Evolutionary conservation across 148 eudicot species (phyloP).

Genomic region (Limonium bicolor): DNA sequence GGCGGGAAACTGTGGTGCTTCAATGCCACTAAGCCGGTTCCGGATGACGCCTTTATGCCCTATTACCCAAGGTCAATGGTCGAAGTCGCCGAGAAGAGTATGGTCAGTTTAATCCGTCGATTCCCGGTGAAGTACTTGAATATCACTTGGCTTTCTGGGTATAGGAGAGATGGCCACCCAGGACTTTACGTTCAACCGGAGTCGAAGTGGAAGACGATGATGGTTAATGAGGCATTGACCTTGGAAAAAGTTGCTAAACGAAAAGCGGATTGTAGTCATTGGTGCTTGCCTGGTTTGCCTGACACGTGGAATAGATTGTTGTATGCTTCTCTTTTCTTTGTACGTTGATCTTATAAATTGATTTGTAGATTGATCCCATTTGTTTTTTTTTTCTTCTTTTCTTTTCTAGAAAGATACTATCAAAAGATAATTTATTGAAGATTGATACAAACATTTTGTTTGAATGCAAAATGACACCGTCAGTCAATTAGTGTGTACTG

Average conservation of each 20-base stretch:
- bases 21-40: conserved; percentile 25
- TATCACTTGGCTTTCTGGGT: conserved; percentile 27
- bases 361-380: too few species aligned
- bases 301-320: conserved; percentile 75
- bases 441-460: too few species aligned
- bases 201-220: conserved; percentile 10
- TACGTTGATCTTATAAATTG: too few species aligned
- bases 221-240: background rate
- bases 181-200: conserved; percentile 15
- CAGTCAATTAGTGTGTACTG: too few species aligned
- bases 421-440: too few species aligned
- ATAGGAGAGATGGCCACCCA: conserved; percentile 43
- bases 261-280: conserved; percentile 62
- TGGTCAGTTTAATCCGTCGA: conserved; percentile 8
- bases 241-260: background rate
- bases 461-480: too few species aligned
- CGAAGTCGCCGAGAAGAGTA: conserved; percentile 10
- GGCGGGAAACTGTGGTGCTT: conserved; percentile 25
- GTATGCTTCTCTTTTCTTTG: conserved; percentile 10
- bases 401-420: too few species aligned
- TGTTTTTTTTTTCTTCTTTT: too few species aligned
- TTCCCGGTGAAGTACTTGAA: conserved; percentile 28
- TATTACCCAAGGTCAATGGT: conserved; percentile 19
- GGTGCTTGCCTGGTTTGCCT: conserved; percentile 93
- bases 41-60: conserved; percentile 16